A percentile compares a stretch with the other conserved stretches of the same genome.
Evolutionary conservation across 148 eudicot species (phyloP).

Genomic region (Mesembryanthemum crystallinum): DNA sequence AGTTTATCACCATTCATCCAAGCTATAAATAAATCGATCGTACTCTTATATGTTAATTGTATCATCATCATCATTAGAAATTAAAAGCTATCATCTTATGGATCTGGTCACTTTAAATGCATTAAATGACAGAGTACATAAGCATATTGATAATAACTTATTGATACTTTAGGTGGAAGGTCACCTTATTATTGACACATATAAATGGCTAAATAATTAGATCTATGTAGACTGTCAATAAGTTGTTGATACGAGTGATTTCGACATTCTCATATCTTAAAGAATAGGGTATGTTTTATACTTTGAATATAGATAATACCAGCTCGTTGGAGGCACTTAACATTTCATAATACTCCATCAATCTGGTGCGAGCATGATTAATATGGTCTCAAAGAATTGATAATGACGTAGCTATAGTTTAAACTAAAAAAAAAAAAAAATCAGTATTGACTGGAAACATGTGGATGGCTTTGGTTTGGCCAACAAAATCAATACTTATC

Average conservation of each 20-base stretch:
- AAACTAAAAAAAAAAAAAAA: too few species aligned
- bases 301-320: too few species aligned
- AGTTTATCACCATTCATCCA: not conserved
- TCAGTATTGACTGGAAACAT: constrained; percentile 4
- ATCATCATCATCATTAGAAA: constrained; percentile 5
- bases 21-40: not conserved
- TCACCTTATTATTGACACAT: not conserved
- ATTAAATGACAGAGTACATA: not conserved
- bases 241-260: too few species aligned
- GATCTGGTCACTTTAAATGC: constrained; percentile 5
- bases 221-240: not conserved
- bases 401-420: too few species aligned
- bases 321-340: too few species aligned
- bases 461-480: constrained; percentile 20
- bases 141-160: not conserved
- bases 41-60: not conserved
- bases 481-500: constrained; percentile 10
- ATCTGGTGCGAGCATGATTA: too few species aligned
- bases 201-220: not conserved
- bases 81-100: not conserved
- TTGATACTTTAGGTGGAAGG: not conserved
- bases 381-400: too few species aligned
- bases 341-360: too few species aligned
- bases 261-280: too few species aligned
- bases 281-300: too few species aligned